Evolutionary conservation across 495 filamentous ascomycete species (phyloP).

Genomic region (Penicillium subrubescens): DNA sequence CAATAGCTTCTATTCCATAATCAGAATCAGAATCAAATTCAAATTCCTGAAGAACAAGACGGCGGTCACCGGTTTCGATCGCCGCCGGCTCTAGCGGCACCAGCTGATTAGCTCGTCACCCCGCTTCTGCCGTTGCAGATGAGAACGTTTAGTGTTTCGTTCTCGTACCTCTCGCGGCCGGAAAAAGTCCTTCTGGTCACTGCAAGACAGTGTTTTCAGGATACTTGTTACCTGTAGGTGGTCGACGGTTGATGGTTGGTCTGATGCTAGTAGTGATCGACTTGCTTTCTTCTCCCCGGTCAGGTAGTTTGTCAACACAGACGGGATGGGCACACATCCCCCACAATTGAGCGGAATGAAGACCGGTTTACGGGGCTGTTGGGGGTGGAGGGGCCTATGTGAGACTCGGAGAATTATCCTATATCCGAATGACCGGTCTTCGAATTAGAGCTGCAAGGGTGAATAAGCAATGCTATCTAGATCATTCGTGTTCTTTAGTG

Average conservation of each 20-base stretch:
- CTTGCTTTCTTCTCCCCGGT: neutral
- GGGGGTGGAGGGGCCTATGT: neutral
- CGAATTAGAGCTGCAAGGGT: neutral
- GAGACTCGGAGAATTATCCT: conserved; percentile 6
- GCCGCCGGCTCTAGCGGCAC: conserved; percentile 6
- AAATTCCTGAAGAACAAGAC: neutral
- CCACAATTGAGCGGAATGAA: neutral
- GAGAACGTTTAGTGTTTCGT: conserved; percentile 1
- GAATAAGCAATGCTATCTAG: conserved; percentile 1
- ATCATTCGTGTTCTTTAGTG: neutral
- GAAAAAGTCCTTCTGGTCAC: neutral
- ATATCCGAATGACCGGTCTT: neutral
- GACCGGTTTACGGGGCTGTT: neutral
- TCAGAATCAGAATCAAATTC: neutral
- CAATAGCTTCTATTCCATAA: neutral
- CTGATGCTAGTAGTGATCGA: neutral
- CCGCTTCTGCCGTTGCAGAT: neutral
- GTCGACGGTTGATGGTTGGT: neutral
- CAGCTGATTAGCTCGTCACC: neutral
- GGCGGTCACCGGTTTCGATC: conserved; percentile 15
- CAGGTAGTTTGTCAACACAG: neutral
- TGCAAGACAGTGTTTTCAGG: neutral
- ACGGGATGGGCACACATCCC: neutral
- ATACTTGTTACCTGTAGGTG: neutral
- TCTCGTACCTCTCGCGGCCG: neutral